Evolutionary conservation across 139 green algal species (phyloP).

Genomic region (Chlorella ohadii): DNA sequence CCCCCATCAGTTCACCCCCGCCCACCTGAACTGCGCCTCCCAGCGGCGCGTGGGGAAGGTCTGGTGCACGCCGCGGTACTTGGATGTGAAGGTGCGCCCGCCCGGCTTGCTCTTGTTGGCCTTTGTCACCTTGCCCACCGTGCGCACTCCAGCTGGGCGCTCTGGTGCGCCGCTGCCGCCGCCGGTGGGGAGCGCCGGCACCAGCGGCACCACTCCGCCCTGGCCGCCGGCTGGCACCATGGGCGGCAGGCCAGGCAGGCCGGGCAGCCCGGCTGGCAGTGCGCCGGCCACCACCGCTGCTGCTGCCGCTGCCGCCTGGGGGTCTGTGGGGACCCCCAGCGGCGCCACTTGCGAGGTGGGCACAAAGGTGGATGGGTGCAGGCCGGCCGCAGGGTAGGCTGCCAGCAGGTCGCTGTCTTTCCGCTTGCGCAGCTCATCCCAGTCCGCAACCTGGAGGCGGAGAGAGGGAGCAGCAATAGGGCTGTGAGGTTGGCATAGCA

Average conservation of each 20-base stretch:
- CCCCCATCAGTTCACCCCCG: too few species aligned
- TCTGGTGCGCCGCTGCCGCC: background rate
- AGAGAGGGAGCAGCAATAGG: too few species aligned
- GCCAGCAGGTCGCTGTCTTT: slow-evolving; percentile 14
- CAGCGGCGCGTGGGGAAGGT: slow-evolving; percentile 91
- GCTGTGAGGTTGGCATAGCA: too few species aligned
- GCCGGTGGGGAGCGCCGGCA: slow-evolving; percentile 8
- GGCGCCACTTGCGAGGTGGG: slow-evolving; percentile 23
- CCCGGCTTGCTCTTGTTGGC: slow-evolving; percentile 35
- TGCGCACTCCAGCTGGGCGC: background rate
- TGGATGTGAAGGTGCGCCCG: slow-evolving; percentile 80
- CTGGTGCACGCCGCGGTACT: slow-evolving; percentile 90
- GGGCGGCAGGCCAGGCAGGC: background rate
- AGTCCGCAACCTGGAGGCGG: slow-evolving; percentile 23
- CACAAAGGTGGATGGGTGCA: slow-evolving; percentile 34
- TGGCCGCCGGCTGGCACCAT: background rate
- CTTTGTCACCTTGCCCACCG: slow-evolving; percentile 35
- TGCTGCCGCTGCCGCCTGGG: slow-evolving; percentile 2
- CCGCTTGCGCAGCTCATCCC: slow-evolving; percentile 31
- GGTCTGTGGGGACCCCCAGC: background rate
- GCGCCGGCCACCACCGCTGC: background rate
- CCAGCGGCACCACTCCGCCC: slow-evolving; percentile 4
- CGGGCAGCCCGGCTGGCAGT: background rate
- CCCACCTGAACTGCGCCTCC: slow-evolving; percentile 87
- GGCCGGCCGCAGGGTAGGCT: slow-evolving; percentile 1